Conservation (phyloP, 2,329 filamentous ascomycete species). For the Fusarium sp. region DNA sequence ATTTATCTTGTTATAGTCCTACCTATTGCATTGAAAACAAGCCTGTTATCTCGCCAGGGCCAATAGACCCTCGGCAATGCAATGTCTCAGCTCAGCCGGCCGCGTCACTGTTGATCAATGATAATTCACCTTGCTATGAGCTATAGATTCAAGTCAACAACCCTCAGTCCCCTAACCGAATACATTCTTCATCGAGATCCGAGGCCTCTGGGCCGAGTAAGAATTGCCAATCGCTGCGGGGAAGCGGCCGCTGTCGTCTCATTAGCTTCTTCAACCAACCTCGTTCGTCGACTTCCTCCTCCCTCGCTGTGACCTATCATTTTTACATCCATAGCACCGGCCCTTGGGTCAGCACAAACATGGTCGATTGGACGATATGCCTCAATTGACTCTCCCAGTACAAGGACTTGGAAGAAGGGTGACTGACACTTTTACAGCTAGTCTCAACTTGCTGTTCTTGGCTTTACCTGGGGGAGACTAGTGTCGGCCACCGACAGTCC, state of each 20-base stretch:
- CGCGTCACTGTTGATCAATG: neutral
- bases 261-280: neutral
- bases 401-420: neutral
- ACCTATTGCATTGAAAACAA: neutral
- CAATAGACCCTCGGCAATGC: neutral
- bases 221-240: neutral
- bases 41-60: rapidly evolving
- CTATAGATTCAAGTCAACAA: too few species aligned
- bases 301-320: neutral
- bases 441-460: neutral
- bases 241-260: neutral
- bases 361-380: neutral
- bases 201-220: neutral
- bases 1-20: neutral
- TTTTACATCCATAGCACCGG: neutral
- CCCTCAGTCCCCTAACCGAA: too few species aligned
- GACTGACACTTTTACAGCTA: neutral
- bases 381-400: neutral
- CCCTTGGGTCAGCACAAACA: too few species aligned
- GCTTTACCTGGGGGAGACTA: neutral
- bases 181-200: neutral
- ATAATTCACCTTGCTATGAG: neutral
- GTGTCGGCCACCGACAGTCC: neutral
- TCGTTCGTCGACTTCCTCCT: neutral
- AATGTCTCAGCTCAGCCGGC: neutral